A percentile compares a stretch with the other conserved stretches of the same genome.
These are phyloP conservation scores for Leccinellum albellum DNA, from an alignment of 768 basidiomycete genomes.

Conservation along the genomic window DNA sequence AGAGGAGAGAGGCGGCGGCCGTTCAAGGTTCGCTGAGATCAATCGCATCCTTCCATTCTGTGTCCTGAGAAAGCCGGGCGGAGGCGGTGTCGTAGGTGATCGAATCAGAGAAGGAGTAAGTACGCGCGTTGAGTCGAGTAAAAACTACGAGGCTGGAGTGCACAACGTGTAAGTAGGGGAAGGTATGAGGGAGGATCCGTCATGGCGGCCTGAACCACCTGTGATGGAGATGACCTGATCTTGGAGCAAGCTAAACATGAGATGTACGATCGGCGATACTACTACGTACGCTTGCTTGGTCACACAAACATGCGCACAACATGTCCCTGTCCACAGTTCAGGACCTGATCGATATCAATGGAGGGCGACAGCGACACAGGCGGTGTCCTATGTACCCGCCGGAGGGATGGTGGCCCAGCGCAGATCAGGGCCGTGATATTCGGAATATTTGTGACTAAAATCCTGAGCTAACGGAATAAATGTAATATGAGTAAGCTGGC, in stretches of 20 bases:
- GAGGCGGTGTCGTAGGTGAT: conserved; percentile 2
- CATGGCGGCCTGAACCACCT: not conserved
- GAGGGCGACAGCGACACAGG: not conserved
- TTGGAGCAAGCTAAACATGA: not conserved
- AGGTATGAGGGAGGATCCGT: conserved; percentile 4
- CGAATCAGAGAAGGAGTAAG: not conserved
- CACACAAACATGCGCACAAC: not conserved
- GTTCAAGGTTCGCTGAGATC: conserved; percentile 7
- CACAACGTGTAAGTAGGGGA: conserved; percentile 16
- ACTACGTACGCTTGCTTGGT: not conserved
- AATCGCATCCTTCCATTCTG: conserved; percentile 11
- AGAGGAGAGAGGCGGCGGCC: not conserved
- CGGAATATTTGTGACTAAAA: not conserved
- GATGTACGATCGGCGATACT: not conserved
- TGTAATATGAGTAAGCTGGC: not conserved
- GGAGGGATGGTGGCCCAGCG: not conserved
- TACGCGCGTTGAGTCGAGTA: not conserved
- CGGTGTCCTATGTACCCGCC: not conserved
- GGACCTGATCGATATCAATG: not conserved
- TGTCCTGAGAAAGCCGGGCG: conserved; percentile 4
- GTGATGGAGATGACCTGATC: not conserved
- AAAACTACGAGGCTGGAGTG: not conserved
- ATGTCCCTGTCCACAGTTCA: not conserved
- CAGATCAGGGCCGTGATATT: conserved; percentile 18
- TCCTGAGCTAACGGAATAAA: not conserved